A percentile compares a stretch with the other conserved stretches of the same genome.
phyloP scores from a whole-genome alignment of 345 rosid genomes.

The Lepidium didymum region DNA sequence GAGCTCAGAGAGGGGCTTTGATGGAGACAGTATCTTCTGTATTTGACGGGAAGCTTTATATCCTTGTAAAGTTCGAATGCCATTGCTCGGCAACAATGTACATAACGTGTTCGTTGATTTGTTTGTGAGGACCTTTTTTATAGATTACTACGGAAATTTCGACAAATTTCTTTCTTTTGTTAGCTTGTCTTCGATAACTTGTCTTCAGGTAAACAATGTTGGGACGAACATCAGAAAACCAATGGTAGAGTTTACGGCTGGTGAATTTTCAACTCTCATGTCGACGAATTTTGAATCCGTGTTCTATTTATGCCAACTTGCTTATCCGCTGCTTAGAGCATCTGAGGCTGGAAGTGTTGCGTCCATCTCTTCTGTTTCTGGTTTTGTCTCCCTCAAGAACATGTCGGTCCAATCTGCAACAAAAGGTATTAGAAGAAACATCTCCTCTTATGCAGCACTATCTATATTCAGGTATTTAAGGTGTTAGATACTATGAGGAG shows the following conservation, averaged over 20 bases:
- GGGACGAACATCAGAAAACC: constrained; percentile 74
- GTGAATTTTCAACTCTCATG: constrained; percentile 54
- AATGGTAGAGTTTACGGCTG: constrained; percentile 45
- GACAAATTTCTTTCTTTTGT: not conserved
- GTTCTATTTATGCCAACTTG: constrained; percentile 66
- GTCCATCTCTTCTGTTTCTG: constrained; percentile 66
- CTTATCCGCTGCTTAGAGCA: constrained; percentile 55
- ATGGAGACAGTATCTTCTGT: constrained; percentile 34
- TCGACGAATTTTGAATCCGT: constrained; percentile 68
- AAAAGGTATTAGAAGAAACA: constrained; percentile 42
- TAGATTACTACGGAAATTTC: too few species aligned
- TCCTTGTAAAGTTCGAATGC: constrained; percentile 37
- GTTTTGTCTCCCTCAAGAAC: constrained; percentile 60
- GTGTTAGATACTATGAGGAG: constrained; percentile 23
- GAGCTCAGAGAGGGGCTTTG: constrained; percentile 38
- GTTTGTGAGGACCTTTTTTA: constrained; percentile 14
- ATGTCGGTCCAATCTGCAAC: constrained; percentile 72
- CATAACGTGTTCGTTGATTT: constrained; percentile 31
- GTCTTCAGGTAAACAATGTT: constrained; percentile 56
- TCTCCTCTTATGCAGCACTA: not conserved
- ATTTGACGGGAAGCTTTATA: constrained; percentile 49
- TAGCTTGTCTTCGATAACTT: not conserved
- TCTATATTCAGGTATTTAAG: not conserved
- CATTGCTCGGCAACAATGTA: not conserved
- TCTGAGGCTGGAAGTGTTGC: constrained; percentile 58